Evolutionary conservation across 2,329 filamentous ascomycete genomes (phyloP).

Genomic region (Dryadomyces quercus-mongolicae): DNA sequence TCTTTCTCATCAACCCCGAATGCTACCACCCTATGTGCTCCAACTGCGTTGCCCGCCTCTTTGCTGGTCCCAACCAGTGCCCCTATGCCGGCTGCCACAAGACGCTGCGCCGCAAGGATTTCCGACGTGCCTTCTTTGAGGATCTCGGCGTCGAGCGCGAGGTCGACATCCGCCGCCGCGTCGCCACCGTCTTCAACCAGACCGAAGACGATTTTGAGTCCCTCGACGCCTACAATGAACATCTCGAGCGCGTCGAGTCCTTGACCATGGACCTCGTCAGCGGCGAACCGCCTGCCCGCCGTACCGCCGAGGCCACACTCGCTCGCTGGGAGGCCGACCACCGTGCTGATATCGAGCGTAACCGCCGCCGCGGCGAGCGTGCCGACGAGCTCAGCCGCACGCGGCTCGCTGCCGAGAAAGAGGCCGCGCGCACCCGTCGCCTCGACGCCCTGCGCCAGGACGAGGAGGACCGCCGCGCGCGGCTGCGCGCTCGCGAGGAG

Average conservation of each 20-base stretch:
- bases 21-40: constrained; percentile 99
- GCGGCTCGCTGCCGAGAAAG: constrained; percentile 52
- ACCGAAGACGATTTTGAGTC: constrained; percentile 83
- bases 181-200: constrained; percentile 75
- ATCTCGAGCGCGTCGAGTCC: constrained; percentile 84
- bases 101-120: constrained; percentile 74
- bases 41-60: constrained; percentile 88
- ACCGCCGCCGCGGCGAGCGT: constrained; percentile 35
- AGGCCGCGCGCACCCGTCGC: constrained; percentile 51
- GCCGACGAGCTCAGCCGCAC: constrained; percentile 40
- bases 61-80: constrained; percentile 85
- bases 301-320: constrained; percentile 34
- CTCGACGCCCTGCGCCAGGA: constrained; percentile 55
- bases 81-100: constrained; percentile 80
- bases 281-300: constrained; percentile 43
- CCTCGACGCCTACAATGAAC: constrained; percentile 78
- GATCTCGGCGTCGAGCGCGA: constrained; percentile 84
- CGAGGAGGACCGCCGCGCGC: constrained; percentile 53
- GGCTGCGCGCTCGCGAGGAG: constrained; percentile 52
- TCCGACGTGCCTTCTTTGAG: constrained; percentile 79
- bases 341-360: constrained; percentile 53
- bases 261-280: constrained; percentile 81
- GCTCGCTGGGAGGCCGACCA: constrained; percentile 63
- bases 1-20: constrained; percentile 92
- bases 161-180: constrained; percentile 76